phyloP scores from a whole-genome alignment of 2,329 filamentous ascomycete species.

The Mycocentrospora acerina region DNA sequence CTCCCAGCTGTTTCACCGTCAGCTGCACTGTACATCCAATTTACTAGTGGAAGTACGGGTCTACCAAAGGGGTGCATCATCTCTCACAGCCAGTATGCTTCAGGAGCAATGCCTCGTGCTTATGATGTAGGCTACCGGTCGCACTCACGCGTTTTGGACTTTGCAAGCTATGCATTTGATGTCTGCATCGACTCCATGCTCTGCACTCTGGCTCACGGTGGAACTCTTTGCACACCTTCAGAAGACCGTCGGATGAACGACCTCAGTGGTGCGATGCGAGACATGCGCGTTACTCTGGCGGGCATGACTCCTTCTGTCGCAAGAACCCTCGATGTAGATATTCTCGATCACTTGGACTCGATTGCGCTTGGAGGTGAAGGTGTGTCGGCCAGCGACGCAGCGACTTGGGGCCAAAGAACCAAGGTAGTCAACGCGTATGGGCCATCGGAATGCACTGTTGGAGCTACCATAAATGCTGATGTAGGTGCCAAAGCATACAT shows the following conservation, averaged over 20 bases:
- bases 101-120: slow-evolving; percentile 38
- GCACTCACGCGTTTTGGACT: slow-evolving; percentile 39
- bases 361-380: slow-evolving; percentile 46
- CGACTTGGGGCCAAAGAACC: slow-evolving; percentile 48
- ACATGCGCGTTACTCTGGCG: slow-evolving; percentile 37
- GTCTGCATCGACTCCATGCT: slow-evolving; percentile 41
- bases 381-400: slow-evolving; percentile 34
- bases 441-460: slow-evolving; percentile 41
- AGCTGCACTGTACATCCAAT: slow-evolving; percentile 37
- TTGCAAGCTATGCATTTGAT: slow-evolving; percentile 43
- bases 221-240: slow-evolving; percentile 40
- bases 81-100: slow-evolving; percentile 38
- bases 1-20: slow-evolving; percentile 29
- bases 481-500: slow-evolving; percentile 34
- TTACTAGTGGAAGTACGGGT: slow-evolving; percentile 41
- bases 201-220: slow-evolving; percentile 35
- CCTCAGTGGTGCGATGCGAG: slow-evolving; percentile 44
- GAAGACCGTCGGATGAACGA: slow-evolving; percentile 53
- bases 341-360: slow-evolving; percentile 46
- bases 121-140: slow-evolving; percentile 34
- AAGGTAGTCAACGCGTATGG: slow-evolving; percentile 41
- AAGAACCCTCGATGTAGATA: slow-evolving; percentile 39
- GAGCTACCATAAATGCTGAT: slow-evolving; percentile 34
- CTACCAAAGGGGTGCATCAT: slow-evolving; percentile 39
- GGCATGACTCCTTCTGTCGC: slow-evolving; percentile 42